These are phyloP conservation scores for Pseudozyma thailandica DNA, from an alignment of 1,284 basidiomycete species.

Conservation along the genomic window DNA sequence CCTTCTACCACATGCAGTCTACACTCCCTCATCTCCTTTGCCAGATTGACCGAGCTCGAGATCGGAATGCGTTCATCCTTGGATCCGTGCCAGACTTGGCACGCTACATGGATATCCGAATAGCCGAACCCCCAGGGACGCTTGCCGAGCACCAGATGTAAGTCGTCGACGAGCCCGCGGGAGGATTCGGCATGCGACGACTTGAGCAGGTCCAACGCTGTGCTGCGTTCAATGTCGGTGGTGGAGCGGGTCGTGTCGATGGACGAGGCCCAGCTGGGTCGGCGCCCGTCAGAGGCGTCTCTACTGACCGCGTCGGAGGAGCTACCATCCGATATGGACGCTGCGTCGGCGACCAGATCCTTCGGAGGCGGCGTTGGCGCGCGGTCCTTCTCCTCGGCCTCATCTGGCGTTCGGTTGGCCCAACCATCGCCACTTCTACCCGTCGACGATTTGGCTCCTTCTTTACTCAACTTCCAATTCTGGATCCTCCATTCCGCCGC, in stretches of 20 bases:
- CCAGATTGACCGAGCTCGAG: constrained; percentile 85
- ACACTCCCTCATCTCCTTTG: constrained; percentile 83
- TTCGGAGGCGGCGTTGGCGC: constrained; percentile 4
- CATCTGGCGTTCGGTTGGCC: neutral
- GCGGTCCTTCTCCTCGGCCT: neutral
- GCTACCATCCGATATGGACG: neutral
- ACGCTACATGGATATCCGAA: constrained; percentile 78
- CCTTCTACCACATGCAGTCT: constrained; percentile 83
- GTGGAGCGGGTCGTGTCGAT: neutral
- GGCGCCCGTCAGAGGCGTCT: constrained; percentile 5
- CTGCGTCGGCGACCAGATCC: neutral
- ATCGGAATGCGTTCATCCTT: constrained; percentile 91
- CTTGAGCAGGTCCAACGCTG: constrained; percentile 80
- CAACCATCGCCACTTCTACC: constrained; percentile 2
- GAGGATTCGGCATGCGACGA: constrained; percentile 94
- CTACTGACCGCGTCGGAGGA: neutral
- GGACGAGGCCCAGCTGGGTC: neutral
- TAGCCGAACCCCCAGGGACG: constrained; percentile 77
- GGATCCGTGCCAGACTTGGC: constrained; percentile 92
- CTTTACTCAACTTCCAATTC: constrained; percentile 92
- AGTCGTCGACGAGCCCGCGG: constrained; percentile 87
- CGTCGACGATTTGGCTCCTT: constrained; percentile 5
- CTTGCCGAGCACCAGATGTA: constrained; percentile 86
- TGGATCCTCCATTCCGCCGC: constrained; percentile 97
- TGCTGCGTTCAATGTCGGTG: constrained; percentile 41